Base-by-base conservation (phyloP, 768 basidiomycete species). In the Punctularia strigosozonata region DNA sequence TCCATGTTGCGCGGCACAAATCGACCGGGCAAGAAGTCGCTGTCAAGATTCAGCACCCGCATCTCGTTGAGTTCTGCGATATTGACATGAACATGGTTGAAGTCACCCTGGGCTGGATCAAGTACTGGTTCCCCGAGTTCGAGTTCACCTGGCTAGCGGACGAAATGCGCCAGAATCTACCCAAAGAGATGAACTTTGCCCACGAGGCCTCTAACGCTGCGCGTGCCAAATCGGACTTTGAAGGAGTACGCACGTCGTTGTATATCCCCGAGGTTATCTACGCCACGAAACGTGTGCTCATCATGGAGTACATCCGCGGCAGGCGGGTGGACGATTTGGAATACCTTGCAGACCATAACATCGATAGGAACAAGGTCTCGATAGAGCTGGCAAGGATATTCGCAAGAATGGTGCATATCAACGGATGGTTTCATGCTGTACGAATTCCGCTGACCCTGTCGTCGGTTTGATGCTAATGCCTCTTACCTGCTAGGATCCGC, bases 301-400 rank as follows among this genome's bases (percentile, higher is more conserved):
- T 92, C 37, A 97, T 97, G 94, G 94, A 99, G 53, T 98, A 75
- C 51, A 90, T 90, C 34, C 66, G 83, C 50, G 92, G 94, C 14
- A 84, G 79, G 4, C 70, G 92, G 20, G 80, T 94, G 3, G 92
- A 97, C 52, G 84, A 97, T 55, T 56, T 94, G 38, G 66, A 66
- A 25, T 99, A 88, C 54, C 70, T 99, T 12, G 80, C 82, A 18
- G 64, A 76, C 25, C 68, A 85, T 44, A 68, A 73, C 32, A 97
- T 99, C 45, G 89, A 99, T 58, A 69, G 94, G 38, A 99, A 98
- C 54, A 82, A 81, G 55, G 92, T 99, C 31, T 80, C 90, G 1
- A 63, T 94, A 39, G 91, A 98, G 58, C 68, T 99, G 17, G 77
- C 83, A 3, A 64, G 82, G 46, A 94, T 99, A 51, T 97, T 97